Conservation (phyloP, 768 basidiomycete species). For the Psilocybe cubensis region DNA sequence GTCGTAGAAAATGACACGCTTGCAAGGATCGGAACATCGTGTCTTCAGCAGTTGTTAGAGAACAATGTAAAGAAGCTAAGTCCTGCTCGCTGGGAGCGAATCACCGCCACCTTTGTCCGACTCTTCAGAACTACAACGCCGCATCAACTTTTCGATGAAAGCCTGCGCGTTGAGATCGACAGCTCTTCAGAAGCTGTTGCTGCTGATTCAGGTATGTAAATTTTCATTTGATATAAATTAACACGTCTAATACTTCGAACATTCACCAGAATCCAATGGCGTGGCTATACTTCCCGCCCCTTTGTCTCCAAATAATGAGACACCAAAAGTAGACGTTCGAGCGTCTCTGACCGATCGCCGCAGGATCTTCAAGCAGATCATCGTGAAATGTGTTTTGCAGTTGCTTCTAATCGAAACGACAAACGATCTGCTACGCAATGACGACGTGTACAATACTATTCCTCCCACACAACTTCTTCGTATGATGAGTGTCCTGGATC, state of each 20-base stretch:
- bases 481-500: slow-evolving; percentile 94
- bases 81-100: slow-evolving; percentile 84
- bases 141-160: slow-evolving; percentile 95
- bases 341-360: slow-evolving; percentile 74
- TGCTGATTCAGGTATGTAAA: slow-evolving; percentile 30
- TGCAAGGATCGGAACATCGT: slow-evolving; percentile 96
- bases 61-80: slow-evolving; percentile 89
- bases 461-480: slow-evolving; percentile 92
- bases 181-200: slow-evolving; percentile 61
- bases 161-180: slow-evolving; percentile 83
- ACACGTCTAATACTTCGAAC: slow-evolving; percentile 1
- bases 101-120: slow-evolving; percentile 91
- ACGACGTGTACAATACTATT: slow-evolving; percentile 90
- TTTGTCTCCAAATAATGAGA: slow-evolving; percentile 73
- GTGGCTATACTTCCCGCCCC: slow-evolving; percentile 85
- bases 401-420: slow-evolving; percentile 96
- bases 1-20: slow-evolving; percentile 92
- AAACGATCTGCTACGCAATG: slow-evolving; percentile 91
- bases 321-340: slow-evolving; percentile 44
- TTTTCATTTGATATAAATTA: not conserved
- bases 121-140: slow-evolving; percentile 98
- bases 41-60: slow-evolving; percentile 94
- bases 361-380: slow-evolving; percentile 95
- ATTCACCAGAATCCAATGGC: slow-evolving; percentile 58
- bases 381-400: slow-evolving; percentile 99